Base-by-base conservation (phyloP, 257 asterid species). In the Petrea volubilis region DNA sequence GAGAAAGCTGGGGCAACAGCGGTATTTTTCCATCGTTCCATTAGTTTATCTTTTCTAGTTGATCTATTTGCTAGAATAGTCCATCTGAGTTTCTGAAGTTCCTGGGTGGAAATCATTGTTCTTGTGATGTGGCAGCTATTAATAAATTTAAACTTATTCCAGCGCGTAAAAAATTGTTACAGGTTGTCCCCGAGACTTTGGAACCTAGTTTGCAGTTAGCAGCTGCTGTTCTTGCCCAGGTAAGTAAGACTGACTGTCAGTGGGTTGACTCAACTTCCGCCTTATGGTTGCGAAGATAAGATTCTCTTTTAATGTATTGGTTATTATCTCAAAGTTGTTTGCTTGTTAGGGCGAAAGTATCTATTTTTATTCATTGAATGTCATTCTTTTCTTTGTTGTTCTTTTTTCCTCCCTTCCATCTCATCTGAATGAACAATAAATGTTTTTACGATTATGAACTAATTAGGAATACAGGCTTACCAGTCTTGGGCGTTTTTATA, bases 1-100 rank as follows among this genome's bases (percentile, higher is more conserved):
- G 96, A 89, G 76, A 89, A 87, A 78, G 96, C 96, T 18, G 96
- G 96, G 57, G 94, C 96, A 64, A 82, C 96, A 43, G 96, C 96
- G 82, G 96, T 88, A 88, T 67, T 38, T 76, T 70, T 60, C 79
- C 70, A 34, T 31, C 51, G 33, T 64, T 52, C 27, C 13, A 43
- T 21, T 34, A 24, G 6, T 52, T 60, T 27, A 27, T 51, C 38
- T 52, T 28, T 24, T 14, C 59, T 34, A 10, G 13, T 33, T 61
- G 38, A 13, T 68, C 28, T 53, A n/a, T 8, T 27, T 52, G 8
- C 20, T 28, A 11, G 27, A 55, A 21, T 69, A 17, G 17, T 44
- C 20, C 51, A 44, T 13, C n/a, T n/a, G 20, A 13, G 14, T 44
- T 41, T 7, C 15, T 41, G 4, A 12, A 41, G 2, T 10, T 13